phyloP scores from a whole-genome alignment of 75 land plant species.

The Pinus tabuliformis region DNA sequence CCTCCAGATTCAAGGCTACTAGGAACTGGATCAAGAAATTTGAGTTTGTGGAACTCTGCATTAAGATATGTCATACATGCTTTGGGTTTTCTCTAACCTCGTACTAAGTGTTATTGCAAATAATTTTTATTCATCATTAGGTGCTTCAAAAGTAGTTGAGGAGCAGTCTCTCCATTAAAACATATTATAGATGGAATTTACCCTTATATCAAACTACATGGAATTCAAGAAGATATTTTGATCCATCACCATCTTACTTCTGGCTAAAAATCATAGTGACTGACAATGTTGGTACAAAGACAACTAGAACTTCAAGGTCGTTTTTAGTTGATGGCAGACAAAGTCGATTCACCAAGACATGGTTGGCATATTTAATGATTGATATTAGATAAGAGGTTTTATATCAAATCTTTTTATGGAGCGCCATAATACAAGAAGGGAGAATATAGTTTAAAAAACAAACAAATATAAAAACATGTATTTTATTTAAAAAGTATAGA shows the following conservation, averaged over 20 bases:
- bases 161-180: constrained; percentile 21
- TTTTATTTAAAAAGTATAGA: too few species aligned
- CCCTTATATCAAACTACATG: constrained; percentile 24
- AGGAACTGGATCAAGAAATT: constrained; percentile 6
- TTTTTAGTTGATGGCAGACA: constrained; percentile 41
- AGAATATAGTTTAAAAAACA: too few species aligned
- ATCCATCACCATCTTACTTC: constrained; percentile 17
- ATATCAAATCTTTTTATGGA: constrained; percentile 36
- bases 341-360: constrained; percentile 10
- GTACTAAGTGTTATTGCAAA: constrained; percentile 34
- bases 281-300: constrained; percentile 16
- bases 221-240: constrained; percentile 25
- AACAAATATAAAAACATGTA: too few species aligned
- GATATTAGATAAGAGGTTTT: constrained; percentile 38
- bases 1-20: constrained; percentile 34
- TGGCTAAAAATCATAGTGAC: constrained; percentile 28
- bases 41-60: constrained; percentile 7
- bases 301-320: constrained; percentile 21
- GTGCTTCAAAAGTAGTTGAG: constrained; percentile 14
- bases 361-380: constrained; percentile 27
- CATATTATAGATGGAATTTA: neutral
- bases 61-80: constrained; percentile 26
- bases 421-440: too few species aligned
- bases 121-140: constrained; percentile 20
- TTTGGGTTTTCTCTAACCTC: constrained; percentile 37